phyloP scores from a whole-genome alignment of 1,284 basidiomycete species.

The Ceratobasidium papillatum region DNA sequence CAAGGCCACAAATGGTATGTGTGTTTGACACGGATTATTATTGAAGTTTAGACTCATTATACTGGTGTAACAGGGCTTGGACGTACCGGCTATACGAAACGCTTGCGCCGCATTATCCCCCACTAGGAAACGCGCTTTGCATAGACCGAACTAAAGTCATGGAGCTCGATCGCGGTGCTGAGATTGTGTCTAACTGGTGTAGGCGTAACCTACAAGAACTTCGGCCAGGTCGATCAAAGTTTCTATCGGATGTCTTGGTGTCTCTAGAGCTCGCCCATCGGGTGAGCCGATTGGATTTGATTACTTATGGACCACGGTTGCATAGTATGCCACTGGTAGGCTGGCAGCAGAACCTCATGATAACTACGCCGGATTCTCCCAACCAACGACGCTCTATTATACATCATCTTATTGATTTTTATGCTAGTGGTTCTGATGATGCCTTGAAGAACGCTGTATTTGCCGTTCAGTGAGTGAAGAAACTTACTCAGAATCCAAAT shows the following conservation, averaged over 20 bases:
- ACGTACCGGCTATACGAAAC: constrained; percentile 8
- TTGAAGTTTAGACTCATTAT: background rate
- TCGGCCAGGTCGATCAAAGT: background rate
- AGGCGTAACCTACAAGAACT: background rate
- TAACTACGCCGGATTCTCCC: background rate
- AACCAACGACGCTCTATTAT: background rate
- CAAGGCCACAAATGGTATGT: background rate
- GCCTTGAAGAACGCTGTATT: background rate
- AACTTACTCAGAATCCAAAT: background rate
- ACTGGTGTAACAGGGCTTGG: background rate
- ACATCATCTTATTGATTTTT: constrained; percentile 32
- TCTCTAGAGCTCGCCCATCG: constrained; percentile 22
- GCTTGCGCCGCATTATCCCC: constrained; percentile 19
- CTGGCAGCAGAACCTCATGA: background rate
- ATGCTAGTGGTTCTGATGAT: background rate
- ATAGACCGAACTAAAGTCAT: background rate
- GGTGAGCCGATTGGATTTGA: background rate
- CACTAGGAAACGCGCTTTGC: background rate
- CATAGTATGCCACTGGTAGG: background rate
- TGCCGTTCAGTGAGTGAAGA: background rate
- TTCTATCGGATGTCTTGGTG: constrained; percentile 22
- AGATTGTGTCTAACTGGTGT: constrained; percentile 19
- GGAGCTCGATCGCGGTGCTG: background rate
- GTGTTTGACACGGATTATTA: background rate
- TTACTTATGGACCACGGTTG: background rate